A percentile compares a stretch with the other conserved stretches of the same genome.
Evolutionary conservation across 78 protist species (phyloP).

Genomic region (Creolimax fragrantissima): DNA sequence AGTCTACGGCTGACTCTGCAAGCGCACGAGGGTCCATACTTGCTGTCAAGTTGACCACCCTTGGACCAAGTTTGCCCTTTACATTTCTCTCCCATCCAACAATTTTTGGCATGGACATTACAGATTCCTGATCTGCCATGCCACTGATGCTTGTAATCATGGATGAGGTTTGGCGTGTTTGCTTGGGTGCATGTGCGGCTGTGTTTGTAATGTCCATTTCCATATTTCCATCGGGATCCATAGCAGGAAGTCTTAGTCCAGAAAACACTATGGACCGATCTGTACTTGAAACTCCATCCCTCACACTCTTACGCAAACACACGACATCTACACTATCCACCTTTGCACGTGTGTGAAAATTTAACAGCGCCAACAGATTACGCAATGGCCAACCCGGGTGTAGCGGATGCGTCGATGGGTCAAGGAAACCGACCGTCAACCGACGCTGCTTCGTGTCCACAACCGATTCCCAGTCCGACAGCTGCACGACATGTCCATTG

Average conservation of each 20-base stretch:
- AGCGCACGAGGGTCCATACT: conserved; percentile 51
- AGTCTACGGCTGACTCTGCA: conserved; percentile 46
- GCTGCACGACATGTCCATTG: too few relatives aligned
- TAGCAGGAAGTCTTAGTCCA: background rate
- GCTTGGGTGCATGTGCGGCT: background rate
- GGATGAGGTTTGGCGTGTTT: background rate
- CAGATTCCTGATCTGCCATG: background rate
- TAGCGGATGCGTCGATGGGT: background rate
- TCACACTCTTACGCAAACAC: background rate
- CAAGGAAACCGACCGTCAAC: background rate
- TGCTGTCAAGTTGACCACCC: conserved; percentile 43
- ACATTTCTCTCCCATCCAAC: conserved; percentile 82
- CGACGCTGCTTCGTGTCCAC: background rate
- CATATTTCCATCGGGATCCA: background rate
- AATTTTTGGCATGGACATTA: background rate
- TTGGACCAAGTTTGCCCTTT: conserved; percentile 56
- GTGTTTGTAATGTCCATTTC: background rate
- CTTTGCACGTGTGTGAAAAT: background rate
- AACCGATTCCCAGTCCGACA: background rate
- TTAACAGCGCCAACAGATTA: conserved; percentile 37
- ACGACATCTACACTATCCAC: background rate
- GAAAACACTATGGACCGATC: background rate
- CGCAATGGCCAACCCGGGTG: conserved; percentile 85
- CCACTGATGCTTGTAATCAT: background rate
- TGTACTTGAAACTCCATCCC: background rate